These are phyloP conservation scores for Daldinia vernicosa DNA, from an alignment of 495 filamentous ascomycete species.

Conservation along the genomic window DNA sequence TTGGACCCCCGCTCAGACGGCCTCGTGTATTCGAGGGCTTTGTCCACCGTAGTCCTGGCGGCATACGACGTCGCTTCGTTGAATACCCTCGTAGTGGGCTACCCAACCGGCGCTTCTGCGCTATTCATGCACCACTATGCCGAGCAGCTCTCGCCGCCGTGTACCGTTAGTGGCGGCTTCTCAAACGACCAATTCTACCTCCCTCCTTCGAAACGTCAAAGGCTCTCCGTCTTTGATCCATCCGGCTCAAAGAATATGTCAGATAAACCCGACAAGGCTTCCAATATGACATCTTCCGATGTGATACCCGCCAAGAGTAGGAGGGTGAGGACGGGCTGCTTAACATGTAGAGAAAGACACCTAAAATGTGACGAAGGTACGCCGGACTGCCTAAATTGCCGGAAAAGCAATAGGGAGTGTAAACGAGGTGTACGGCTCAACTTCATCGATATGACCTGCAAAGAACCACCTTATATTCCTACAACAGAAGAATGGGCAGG, in stretches of 20 bases:
- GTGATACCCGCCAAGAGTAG: slow-evolving; percentile 65
- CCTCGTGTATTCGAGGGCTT: slow-evolving; percentile 30
- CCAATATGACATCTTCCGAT: slow-evolving; percentile 42
- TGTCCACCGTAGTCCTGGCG: slow-evolving; percentile 45
- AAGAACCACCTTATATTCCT: slow-evolving; percentile 71
- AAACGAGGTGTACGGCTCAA: slow-evolving; percentile 89
- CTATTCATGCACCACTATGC: slow-evolving; percentile 44
- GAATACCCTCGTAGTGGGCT: slow-evolving; percentile 48
- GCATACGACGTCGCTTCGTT: slow-evolving; percentile 42
- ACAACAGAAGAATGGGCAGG: slow-evolving; percentile 74
- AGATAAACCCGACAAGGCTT: slow-evolving; percentile 40
- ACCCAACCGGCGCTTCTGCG: slow-evolving; percentile 44
- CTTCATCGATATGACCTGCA: slow-evolving; percentile 86
- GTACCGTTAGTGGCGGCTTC: slow-evolving; percentile 46
- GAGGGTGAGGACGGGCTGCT: slow-evolving; percentile 77
- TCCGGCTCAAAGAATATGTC: slow-evolving; percentile 21
- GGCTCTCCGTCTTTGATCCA: slow-evolving; percentile 11
- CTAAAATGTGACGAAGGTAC: slow-evolving; percentile 79
- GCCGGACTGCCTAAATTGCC: slow-evolving; percentile 85
- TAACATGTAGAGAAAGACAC: slow-evolving; percentile 78
- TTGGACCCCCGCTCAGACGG: not conserved
- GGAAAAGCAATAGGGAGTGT: slow-evolving; percentile 85
- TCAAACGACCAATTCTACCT: slow-evolving; percentile 36
- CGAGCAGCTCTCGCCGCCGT: slow-evolving; percentile 48
- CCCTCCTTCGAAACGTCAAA: slow-evolving; percentile 45